Percentiles rank a stretch among this genome's conserved stretches.
Evolutionary conservation across 2,329 filamentous ascomycete species (phyloP).

Genomic region (Hypoxylon sp.): DNA sequence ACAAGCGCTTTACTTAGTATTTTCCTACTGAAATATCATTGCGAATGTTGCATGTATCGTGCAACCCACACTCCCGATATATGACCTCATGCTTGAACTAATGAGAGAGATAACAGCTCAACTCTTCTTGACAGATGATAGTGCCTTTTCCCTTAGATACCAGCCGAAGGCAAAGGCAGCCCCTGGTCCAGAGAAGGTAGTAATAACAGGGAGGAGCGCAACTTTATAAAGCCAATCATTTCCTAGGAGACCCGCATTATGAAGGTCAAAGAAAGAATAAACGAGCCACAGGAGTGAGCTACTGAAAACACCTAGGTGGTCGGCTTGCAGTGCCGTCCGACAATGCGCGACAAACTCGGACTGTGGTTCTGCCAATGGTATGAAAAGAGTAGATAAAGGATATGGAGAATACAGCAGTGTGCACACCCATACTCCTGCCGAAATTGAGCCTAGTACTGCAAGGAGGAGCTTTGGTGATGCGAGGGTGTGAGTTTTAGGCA

Average conservation of each 20-base stretch:
- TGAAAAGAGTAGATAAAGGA: constrained; percentile 33
- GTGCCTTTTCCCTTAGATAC: constrained; percentile 32
- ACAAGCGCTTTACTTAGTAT: too few relatives aligned
- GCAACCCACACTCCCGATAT: too few relatives aligned
- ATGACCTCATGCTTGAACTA: too few relatives aligned
- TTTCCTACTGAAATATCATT: too few relatives aligned
- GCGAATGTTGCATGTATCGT: too few relatives aligned
- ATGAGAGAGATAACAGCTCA: not conserved
- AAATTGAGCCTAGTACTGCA: constrained; percentile 25
- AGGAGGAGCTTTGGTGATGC: constrained; percentile 25
- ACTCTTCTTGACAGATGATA: constrained; percentile 16
- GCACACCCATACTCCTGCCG: constrained; percentile 35
- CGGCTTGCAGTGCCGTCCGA: constrained; percentile 35
- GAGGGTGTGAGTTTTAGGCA: constrained; percentile 1
- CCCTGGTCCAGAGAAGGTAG: constrained; percentile 26
- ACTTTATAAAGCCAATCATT: constrained; percentile 21
- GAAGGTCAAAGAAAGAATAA: constrained; percentile 40
- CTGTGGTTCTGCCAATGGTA: constrained; percentile 28
- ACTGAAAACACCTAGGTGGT: constrained; percentile 24
- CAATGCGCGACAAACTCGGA: constrained; percentile 26
- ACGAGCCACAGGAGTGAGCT: constrained; percentile 38
- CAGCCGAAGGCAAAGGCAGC: constrained; percentile 33
- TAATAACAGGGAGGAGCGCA: constrained; percentile 23
- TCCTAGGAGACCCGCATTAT: constrained; percentile 19
- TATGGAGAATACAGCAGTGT: constrained; percentile 31